These are phyloP conservation scores for Ottelia alismoides DNA, from an alignment of 106 monocot species.

Conservation along the genomic window DNA sequence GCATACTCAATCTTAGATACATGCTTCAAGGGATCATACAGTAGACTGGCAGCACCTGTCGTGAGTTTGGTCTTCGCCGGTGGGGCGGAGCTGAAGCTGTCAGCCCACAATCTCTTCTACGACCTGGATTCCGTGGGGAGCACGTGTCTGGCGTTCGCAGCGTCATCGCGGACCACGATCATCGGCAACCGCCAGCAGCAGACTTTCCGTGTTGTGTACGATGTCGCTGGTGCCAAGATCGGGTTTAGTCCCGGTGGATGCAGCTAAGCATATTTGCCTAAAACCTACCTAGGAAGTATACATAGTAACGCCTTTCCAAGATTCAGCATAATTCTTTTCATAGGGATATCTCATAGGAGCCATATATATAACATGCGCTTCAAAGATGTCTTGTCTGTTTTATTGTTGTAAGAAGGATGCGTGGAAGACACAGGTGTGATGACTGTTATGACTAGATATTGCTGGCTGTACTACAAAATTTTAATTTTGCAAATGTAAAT, in stretches of 20 bases:
- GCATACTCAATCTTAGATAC: constrained; percentile 63
- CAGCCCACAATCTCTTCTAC: constrained; percentile 35
- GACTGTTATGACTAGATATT: too few species aligned
- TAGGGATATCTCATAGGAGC: too few species aligned
- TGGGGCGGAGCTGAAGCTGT: constrained; percentile 38
- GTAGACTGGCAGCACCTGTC: constrained; percentile 25
- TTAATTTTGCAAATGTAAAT: too few species aligned
- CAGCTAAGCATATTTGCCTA: too few species aligned
- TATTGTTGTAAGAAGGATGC: too few species aligned
- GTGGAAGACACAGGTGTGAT: too few species aligned
- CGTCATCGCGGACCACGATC: constrained; percentile 27
- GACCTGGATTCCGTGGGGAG: constrained; percentile 30
- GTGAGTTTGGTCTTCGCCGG: constrained; percentile 50
- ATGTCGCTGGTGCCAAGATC: constrained; percentile 32
- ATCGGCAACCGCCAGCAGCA: constrained; percentile 70
- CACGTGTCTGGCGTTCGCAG: constrained; percentile 62
- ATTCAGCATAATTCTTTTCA: too few species aligned
- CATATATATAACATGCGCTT: too few species aligned
- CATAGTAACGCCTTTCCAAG: too few species aligned
- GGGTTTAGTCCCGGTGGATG: constrained; percentile 70
- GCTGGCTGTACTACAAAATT: too few species aligned
- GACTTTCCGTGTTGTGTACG: constrained; percentile 53
- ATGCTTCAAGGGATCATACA: constrained; percentile 42
- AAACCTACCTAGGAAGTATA: too few species aligned
- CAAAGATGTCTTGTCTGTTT: too few species aligned